Base-by-base conservation (phyloP, 768 basidiomycete species). In the Leccinum disarticulatum region DNA sequence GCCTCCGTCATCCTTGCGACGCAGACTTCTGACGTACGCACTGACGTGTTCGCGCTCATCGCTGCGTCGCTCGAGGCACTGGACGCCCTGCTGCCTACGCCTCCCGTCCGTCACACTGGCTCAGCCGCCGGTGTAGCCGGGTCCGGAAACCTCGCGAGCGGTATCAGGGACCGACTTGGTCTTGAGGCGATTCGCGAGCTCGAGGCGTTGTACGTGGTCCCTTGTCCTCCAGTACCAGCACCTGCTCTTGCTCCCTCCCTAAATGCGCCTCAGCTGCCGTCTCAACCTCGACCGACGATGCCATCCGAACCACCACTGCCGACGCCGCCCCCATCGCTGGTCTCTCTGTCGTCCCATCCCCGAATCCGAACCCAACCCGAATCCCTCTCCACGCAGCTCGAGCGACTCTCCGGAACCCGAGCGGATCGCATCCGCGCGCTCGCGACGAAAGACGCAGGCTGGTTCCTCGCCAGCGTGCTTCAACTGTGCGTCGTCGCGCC, bases 181-280 rank as follows among this genome's bases (percentile, higher is more conserved):
- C 65, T 73, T 19, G 73, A 73, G 52, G 25, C 61, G 22, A 65
- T 74, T 53, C 65, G 71, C 3, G 69, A 65, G 22, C 64, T 73
- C 11, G 72, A 69, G 28, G 43, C 36, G 3, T 30, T 74, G 28
- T 71, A 68, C n/a, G 46, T 46, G 2, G 28, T 35, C 19, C 17
- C 63, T 14, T 15, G 47, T 6, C 47, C 14, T 14, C 6, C 22
- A 47, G 19, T 11, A 13, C 43, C 43, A 22, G 10, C 1, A 2
- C 35, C 35, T 35, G 0, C 38, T 3, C 13, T 15, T 8, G 2
- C 30, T 13, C 11, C 35, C 8, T n/a, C 17, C 46, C n/a, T 50
- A n/a, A 57, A 25, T 9, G 2, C 36, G 22, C 27, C 10, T 17
- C 51, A 31, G n/a, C 47, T 4, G 4, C 2, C 43, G 30, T 13